A percentile compares a stretch with the other conserved stretches of the same genome.
Conservation (phyloP, 2,329 filamentous ascomycete species). For the Diplocarpon rosae region DNA sequence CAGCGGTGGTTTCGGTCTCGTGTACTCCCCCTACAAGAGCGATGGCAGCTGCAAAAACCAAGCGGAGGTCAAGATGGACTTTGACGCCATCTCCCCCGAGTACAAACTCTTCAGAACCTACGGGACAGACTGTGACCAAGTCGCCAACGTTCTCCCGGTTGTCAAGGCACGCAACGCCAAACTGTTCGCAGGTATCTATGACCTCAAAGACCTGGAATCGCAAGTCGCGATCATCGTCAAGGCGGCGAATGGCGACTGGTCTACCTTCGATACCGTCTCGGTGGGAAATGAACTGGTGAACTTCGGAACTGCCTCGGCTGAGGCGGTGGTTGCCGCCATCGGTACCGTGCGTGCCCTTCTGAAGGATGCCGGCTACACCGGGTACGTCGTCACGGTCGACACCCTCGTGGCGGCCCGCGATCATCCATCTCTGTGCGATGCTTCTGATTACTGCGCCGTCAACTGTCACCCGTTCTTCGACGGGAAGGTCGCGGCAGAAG, state of each 20-base stretch:
- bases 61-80: slow-evolving; percentile 52
- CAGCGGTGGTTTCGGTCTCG: slow-evolving; percentile 35
- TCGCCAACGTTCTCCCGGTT: slow-evolving; percentile 48
- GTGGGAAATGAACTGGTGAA: slow-evolving; percentile 78
- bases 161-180: slow-evolving; percentile 55
- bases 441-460: slow-evolving; percentile 67
- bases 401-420: slow-evolving; percentile 58
- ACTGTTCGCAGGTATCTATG: slow-evolving; percentile 65
- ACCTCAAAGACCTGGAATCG: slow-evolving; percentile 42
- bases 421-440: slow-evolving; percentile 59
- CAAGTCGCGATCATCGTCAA: slow-evolving; percentile 52
- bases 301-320: slow-evolving; percentile 40
- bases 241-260: slow-evolving; percentile 54
- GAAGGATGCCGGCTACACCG: slow-evolving; percentile 51
- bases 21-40: slow-evolving; percentile 46
- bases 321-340: slow-evolving; percentile 48
- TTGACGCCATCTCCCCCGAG: slow-evolving; percentile 38
- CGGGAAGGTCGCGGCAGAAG: slow-evolving; percentile 41
- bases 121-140: slow-evolving; percentile 68
- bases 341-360: slow-evolving; percentile 45
- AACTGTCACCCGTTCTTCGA: slow-evolving; percentile 86
- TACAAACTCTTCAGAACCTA: slow-evolving; percentile 66
- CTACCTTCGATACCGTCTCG: slow-evolving; percentile 55
- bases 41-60: slow-evolving; percentile 55
- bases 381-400: slow-evolving; percentile 70